phyloP scores from a whole-genome alignment of 1,139 yeast genomes.

The Yamadazyma mexicana region DNA sequence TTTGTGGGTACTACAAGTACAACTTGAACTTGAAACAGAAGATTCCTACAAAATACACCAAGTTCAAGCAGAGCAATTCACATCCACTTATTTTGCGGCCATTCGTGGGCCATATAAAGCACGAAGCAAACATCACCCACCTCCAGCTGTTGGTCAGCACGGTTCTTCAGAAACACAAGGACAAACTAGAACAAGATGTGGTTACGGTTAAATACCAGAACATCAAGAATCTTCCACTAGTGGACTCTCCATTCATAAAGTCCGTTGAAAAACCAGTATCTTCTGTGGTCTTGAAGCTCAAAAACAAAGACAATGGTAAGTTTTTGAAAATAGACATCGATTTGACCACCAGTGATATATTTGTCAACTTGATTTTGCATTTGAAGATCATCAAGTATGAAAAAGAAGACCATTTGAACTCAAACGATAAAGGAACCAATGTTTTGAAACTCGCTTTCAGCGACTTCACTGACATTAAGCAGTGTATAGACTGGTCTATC shows the following conservation, averaged over 20 bases:
- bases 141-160: constrained; percentile 24
- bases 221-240: constrained; percentile 18
- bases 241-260: constrained; percentile 39
- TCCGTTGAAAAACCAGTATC: constrained; percentile 40
- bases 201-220: constrained; percentile 27
- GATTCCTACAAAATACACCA: constrained; percentile 49
- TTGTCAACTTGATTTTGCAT: constrained; percentile 38
- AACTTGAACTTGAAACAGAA: constrained; percentile 49
- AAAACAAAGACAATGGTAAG: constrained; percentile 14
- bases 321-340: constrained; percentile 29
- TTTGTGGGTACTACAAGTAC: constrained; percentile 58
- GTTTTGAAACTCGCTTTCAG: constrained; percentile 51
- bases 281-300: constrained; percentile 17
- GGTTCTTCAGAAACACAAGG: constrained; percentile 36
- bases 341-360: constrained; percentile 41
- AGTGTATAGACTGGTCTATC: constrained; percentile 65
- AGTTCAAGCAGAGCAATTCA: constrained; percentile 50
- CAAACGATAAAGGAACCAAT: constrained; percentile 35
- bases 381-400: constrained; percentile 35
- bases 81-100: constrained; percentile 63
- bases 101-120: constrained; percentile 66
- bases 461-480: constrained; percentile 62
- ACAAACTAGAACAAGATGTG: constrained; percentile 20
- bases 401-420: constrained; percentile 26
- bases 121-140: constrained; percentile 50